Conservation (phyloP, 352 stramenopile genomes). For the Phytophthora cajani region DNA sequence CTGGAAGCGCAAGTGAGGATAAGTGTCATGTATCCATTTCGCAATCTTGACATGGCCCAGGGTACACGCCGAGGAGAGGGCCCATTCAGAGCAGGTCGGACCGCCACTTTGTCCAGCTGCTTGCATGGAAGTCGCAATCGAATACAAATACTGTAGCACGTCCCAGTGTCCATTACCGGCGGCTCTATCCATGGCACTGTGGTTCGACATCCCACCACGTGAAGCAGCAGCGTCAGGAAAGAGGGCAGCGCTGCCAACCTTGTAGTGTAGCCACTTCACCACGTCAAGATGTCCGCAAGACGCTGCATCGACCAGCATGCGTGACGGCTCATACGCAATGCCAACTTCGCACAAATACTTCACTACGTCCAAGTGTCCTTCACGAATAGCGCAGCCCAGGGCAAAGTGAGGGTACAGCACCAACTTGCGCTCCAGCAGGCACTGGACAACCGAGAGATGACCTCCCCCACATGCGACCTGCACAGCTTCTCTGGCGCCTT, state of each 20-base stretch:
- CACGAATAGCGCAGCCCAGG: conserved; percentile 8
- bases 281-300: background rate
- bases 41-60: background rate
- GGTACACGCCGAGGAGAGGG: background rate
- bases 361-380: conserved; percentile 18
- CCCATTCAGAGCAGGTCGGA: conserved; percentile 1
- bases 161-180: background rate
- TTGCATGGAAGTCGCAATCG: background rate
- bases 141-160: background rate
- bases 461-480: conserved; percentile 10
- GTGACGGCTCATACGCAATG: background rate
- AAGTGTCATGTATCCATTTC: background rate
- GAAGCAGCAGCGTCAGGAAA: background rate
- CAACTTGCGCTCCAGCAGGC: conserved; percentile 6
- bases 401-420: conserved; percentile 22
- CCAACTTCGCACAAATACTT: conserved; percentile 10
- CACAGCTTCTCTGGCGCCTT: conserved; percentile 4
- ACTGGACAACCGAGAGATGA: conserved; percentile 11
- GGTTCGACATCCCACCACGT: background rate
- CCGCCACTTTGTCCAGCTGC: background rate
- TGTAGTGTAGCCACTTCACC: background rate
- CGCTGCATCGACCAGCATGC: conserved; percentile 3
- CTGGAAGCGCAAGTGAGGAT: background rate
- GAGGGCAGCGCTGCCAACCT: background rate
- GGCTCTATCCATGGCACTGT: conserved; percentile 1